Evolutionary conservation across 108 stramenopile genomes (phyloP).

Genomic region (Discostella pseudostelligera): DNA sequence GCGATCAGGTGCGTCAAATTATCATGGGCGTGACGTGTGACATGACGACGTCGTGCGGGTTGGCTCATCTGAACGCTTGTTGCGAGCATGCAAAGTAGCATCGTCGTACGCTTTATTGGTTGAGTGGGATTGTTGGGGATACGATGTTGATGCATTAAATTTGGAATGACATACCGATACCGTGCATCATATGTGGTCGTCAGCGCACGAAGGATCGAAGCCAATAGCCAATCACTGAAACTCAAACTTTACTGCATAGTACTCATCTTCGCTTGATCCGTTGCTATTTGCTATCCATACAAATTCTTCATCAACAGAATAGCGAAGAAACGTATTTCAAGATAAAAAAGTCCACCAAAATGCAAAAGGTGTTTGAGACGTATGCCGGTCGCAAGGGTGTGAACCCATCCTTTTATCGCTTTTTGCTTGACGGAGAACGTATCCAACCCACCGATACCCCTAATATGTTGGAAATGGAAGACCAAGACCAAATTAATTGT

Average conservation of each 20-base stretch:
- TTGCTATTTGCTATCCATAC: neutral
- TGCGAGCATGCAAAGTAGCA: no score
- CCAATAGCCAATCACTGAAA: no score
- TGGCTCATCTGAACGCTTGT: no score
- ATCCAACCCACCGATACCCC: constrained; percentile 81
- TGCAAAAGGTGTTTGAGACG: constrained; percentile 91
- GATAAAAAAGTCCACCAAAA: constrained; percentile 95
- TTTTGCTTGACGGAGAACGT: constrained; percentile 93
- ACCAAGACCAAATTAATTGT: constrained; percentile 96
- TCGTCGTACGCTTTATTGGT: no score
- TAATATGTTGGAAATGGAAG: constrained; percentile 89
- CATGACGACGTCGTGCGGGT: neutral
- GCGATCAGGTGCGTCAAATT: constrained; percentile 84
- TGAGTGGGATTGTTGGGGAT: no score
- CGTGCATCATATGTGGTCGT: neutral
- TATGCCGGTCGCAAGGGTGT: constrained; percentile 92
- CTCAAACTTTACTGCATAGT: no score
- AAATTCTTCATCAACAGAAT: constrained; percentile 54
- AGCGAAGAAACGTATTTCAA: constrained; percentile 96
- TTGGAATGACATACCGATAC: no score
- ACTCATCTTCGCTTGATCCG: neutral
- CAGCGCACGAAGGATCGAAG: no score
- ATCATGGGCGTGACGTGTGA: no score
- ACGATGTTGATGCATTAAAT: no score
- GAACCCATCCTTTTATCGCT: constrained; percentile 82